These are phyloP conservation scores for Fusarium zealandicum DNA, from an alignment of 2,329 filamentous ascomycete species.

Conservation along the genomic window DNA sequence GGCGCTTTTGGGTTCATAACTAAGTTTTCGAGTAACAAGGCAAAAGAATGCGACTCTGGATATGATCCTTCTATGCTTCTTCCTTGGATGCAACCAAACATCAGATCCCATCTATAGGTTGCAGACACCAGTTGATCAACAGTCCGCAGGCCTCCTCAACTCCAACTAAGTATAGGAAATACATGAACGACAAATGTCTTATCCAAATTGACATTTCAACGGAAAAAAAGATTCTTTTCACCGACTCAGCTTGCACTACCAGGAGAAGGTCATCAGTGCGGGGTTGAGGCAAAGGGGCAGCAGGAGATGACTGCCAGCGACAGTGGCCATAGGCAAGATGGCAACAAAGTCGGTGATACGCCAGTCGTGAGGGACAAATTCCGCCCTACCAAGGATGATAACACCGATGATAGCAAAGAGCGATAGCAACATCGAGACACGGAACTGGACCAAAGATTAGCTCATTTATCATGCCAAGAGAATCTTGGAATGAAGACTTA, in stretches of 20 bases:
- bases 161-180: not conserved
- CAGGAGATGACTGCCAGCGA: conserved; percentile 73
- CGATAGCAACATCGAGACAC: conserved; percentile 72
- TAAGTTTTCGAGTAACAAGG: not conserved
- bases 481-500: conserved; percentile 58
- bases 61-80: conserved; percentile 19
- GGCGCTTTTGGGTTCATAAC: not conserved
- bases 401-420: conserved; percentile 66
- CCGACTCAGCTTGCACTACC: conserved; percentile 51
- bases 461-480: conserved; percentile 34
- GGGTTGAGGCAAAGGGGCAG: conserved; percentile 78
- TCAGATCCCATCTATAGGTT: not conserved
- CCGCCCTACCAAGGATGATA: conserved; percentile 67
- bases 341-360: conserved; percentile 75
- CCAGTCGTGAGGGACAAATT: conserved; percentile 72
- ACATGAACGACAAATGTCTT: not conserved
- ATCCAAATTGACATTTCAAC: conserved; percentile 4
- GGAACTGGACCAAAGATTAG: conserved; percentile 61
- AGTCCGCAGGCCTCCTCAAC: not conserved
- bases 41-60: conserved; percentile 16
- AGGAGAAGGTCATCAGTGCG: conserved; percentile 81
- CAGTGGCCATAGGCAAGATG: conserved; percentile 76
- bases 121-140: not conserved
- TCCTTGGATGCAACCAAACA: not conserved
- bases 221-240: conserved; percentile 7